Evolutionary conservation across 2,329 filamentous ascomycete genomes (phyloP).

Genomic region (Annulohypoxylon truncatum): DNA sequence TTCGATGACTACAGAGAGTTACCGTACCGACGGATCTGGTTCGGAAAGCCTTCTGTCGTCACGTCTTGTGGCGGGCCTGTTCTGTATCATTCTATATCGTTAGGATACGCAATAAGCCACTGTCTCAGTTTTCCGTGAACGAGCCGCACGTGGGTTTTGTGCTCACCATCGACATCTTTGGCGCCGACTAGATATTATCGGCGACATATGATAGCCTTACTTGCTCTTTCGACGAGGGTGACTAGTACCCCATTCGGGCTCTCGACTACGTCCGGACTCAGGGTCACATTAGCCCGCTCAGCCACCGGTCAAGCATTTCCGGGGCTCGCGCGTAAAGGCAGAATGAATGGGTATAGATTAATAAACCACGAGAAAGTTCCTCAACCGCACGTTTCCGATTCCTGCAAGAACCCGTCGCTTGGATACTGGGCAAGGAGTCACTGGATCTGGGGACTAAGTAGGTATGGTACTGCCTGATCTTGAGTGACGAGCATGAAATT

Average conservation of each 20-base stretch:
- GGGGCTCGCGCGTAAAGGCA: constrained; percentile 20
- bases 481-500: constrained; percentile 32
- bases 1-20: constrained; percentile 23
- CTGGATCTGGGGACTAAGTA: constrained; percentile 43
- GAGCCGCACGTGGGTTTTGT: constrained; percentile 48
- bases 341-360: constrained; percentile 16
- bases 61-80: constrained; percentile 9
- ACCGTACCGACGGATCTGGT: constrained; percentile 30
- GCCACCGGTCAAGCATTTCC: constrained; percentile 22
- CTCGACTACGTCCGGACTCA: constrained; percentile 28
- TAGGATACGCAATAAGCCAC: constrained; percentile 32
- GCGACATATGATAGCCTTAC: constrained; percentile 11
- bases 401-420: constrained; percentile 45
- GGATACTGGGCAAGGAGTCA: constrained; percentile 37
- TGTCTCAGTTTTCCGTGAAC: constrained; percentile 48
- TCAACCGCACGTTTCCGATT: constrained; percentile 38
- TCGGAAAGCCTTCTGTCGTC: constrained; percentile 16
- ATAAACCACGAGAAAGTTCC: constrained; percentile 22
- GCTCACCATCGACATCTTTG: constrained; percentile 34
- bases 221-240: background rate
- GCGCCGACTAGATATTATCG: constrained; percentile 7
- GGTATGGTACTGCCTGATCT: constrained; percentile 42
- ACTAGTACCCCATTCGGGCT: background rate
- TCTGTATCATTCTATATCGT: constrained; percentile 12
- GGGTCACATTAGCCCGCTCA: constrained; percentile 23